These are phyloP conservation scores for Neohortaea acidophila DNA, from an alignment of 495 filamentous ascomycete genomes.

Conservation along the genomic window DNA sequence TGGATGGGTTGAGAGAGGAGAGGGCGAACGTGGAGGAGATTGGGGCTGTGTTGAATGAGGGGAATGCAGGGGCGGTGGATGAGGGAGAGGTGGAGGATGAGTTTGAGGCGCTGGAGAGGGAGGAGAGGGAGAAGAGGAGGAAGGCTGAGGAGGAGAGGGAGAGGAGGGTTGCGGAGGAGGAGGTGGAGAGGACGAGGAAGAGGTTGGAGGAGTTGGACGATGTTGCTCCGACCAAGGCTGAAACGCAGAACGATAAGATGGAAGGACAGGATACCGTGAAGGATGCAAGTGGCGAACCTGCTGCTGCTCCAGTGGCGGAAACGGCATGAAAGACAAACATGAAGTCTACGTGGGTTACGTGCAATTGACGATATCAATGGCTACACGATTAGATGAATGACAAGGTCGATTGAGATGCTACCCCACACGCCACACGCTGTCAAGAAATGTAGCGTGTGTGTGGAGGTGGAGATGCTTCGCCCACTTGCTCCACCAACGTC, in stretches of 20 bases:
- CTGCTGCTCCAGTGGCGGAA: not conserved
- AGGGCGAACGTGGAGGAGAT: conserved; percentile 76
- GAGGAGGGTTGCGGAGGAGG: conserved; percentile 22
- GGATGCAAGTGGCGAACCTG: not conserved
- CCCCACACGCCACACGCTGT: too few species aligned
- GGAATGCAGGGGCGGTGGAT: conserved; percentile 43
- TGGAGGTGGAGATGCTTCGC: too few species aligned
- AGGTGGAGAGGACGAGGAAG: conserved; percentile 1
- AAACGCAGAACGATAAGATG: too few species aligned
- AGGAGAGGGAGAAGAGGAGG: conserved; percentile 43
- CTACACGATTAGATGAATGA: too few species aligned
- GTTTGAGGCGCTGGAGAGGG: conserved; percentile 57
- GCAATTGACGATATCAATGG: too few species aligned
- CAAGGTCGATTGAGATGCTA: too few species aligned
- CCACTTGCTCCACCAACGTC: too few species aligned
- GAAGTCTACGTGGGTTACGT: not conserved
- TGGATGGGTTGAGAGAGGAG: conserved; percentile 47
- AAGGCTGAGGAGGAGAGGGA: conserved; percentile 32
- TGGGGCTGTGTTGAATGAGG: conserved; percentile 54
- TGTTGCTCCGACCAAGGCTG: too few species aligned
- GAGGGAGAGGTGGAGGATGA: conserved; percentile 82
- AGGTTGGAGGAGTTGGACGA: conserved; percentile 16
- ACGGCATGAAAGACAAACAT: not conserved
- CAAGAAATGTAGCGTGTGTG: too few species aligned
- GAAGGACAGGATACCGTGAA: not conserved